Evolutionary conservation across 2,329 filamentous ascomycete species (phyloP), one percentile per base, ranked within the genome.

Genomic region (Stagonosporopsis vannaccii): DNA sequence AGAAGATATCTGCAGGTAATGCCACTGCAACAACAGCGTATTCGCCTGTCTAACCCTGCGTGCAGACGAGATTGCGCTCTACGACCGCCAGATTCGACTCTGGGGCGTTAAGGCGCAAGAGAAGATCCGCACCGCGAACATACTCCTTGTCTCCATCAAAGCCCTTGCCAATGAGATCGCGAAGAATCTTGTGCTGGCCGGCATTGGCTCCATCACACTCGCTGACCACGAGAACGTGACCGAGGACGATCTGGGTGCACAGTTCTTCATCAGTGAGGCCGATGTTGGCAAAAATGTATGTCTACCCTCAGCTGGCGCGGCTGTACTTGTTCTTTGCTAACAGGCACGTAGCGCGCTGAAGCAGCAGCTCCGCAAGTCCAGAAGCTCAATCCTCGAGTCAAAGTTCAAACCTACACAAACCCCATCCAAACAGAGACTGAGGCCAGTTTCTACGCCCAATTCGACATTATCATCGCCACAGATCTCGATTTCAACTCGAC

Each of bases 71-170:
- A 96, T 98, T 70, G 95, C 94, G 13, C 87, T 98, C 6, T 99
- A 99, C 75, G 95, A 99, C 78, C 89, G 95, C 45, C 95, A 99
- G 76, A 97, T 99, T 70, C 90, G 95, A 50, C 87, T 99, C 26
- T 99, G 95, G 95, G 95, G 95, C 39, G 91, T 98, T 71, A 88
- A 95, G 69, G 95, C 95, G 6, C 95, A 99, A 76, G 90, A 96
- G 74, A 84, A 84, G 46, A 92, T 99, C 55, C 91, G 94, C 67
- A 90, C 85, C 56, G 92, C 95, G 56, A 92, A 92, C 70, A 90
- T 99, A 66, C 87, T 98, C 41, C 86, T 99, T 60, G 89, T 99
- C 65, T 92, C 88, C 26, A 87, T 97, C 75, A 91, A 90, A 71
- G 92, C 90, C 0, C 85, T 99, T 15, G 92, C 90, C 55, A 96